A percentile compares a stretch with the other conserved stretches of the same genome.
These are phyloP conservation scores for Cyanidium caldarium DNA, from an alignment of 23 red algal species.

Conservation along the genomic window DNA sequence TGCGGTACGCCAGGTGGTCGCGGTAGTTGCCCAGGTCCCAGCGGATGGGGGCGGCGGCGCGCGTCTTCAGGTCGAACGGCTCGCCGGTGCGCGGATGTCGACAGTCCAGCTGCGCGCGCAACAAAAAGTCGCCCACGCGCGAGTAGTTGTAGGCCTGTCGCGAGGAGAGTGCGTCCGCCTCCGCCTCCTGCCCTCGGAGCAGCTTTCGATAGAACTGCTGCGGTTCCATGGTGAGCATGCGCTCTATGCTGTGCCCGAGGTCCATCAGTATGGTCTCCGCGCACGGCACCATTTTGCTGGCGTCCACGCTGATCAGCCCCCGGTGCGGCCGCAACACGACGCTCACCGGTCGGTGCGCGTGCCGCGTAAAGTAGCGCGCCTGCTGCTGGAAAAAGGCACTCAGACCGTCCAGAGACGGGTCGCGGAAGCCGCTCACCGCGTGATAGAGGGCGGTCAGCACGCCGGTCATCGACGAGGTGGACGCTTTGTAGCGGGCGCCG, in stretches of 20 bases:
- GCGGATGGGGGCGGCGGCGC: slow-evolving; percentile 57
- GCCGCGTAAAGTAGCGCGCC: slow-evolving; percentile 34
- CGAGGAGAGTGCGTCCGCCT: background rate
- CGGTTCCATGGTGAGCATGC: slow-evolving; percentile 45
- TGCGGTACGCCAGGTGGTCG: slow-evolving; percentile 18
- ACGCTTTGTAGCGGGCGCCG: slow-evolving; percentile 18
- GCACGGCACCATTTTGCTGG: slow-evolving; percentile 8
- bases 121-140: slow-evolving; percentile 32
- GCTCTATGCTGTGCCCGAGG: slow-evolving; percentile 63
- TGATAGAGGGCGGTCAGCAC: slow-evolving; percentile 49
- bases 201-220: slow-evolving; percentile 22
- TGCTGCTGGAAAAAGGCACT: slow-evolving; percentile 24
- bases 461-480: slow-evolving; percentile 62
- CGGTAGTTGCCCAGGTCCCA: slow-evolving; percentile 57
- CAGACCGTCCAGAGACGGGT: slow-evolving; percentile 35
- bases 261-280: slow-evolving; percentile 30
- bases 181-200: background rate
- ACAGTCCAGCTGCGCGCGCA: slow-evolving; percentile 87
- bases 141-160: slow-evolving; percentile 57
- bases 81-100: slow-evolving; percentile 33
- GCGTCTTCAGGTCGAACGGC: slow-evolving; percentile 85
- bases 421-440: slow-evolving; percentile 43
- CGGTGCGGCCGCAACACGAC: slow-evolving; percentile 19
- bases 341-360: slow-evolving; percentile 29
- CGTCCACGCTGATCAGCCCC: slow-evolving; percentile 18